phyloP scores from a whole-genome alignment of 805 yeast species.

The Candida namnaoensis region DNA sequence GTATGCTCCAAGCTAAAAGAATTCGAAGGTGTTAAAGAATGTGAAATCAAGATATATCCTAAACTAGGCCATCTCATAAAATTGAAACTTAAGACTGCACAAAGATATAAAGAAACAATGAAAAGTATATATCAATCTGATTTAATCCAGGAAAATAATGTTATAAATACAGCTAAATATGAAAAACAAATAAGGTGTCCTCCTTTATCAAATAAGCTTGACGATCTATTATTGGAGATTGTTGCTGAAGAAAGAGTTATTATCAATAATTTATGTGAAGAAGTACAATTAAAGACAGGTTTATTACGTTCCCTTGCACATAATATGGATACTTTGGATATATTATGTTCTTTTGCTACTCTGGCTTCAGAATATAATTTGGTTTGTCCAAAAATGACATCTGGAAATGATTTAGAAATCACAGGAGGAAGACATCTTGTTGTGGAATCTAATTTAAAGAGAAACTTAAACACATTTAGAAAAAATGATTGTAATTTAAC shows the following conservation, averaged over 20 bases:
- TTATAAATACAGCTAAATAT: not conserved
- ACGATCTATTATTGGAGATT: not conserved
- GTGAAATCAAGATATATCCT: no score
- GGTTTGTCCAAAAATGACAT: constrained; percentile 54
- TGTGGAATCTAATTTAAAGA: constrained; percentile 63
- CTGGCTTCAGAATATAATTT: constrained; percentile 63
- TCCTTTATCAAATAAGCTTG: not conserved
- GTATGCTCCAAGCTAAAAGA: no score
- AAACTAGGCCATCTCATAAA: no score
- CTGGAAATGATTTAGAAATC: constrained; percentile 39
- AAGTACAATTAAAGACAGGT: not conserved
- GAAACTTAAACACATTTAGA: constrained; percentile 40
- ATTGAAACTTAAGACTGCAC: no score
- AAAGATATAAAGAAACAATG: no score
- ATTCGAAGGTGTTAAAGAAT: no score
- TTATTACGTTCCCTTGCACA: not conserved
- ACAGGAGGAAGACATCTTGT: constrained; percentile 74
- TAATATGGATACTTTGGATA: constrained; percentile 57
- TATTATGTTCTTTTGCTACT: constrained; percentile 60
- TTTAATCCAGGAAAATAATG: no score
- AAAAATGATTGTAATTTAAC: constrained; percentile 72
- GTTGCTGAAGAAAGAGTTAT: no score
- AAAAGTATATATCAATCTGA: no score
- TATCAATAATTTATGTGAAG: not conserved
- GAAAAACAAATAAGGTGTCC: not conserved